Evolutionary conservation across 164 flowering plant genomes (phyloP), one percentile per base, ranked within the genome.

Genomic region (Litsea cubeba): DNA sequence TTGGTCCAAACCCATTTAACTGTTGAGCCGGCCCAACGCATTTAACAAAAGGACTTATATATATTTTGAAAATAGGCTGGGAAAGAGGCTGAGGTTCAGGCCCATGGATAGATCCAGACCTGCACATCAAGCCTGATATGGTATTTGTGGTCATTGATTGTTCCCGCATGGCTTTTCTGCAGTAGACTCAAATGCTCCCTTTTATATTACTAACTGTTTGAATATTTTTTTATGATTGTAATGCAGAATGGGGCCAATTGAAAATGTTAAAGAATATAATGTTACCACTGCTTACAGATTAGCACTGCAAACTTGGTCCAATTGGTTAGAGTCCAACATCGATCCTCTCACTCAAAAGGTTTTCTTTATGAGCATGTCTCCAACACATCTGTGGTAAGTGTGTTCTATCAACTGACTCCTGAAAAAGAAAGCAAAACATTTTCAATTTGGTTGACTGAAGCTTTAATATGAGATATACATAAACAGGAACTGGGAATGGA

Each of bases 401-500:
- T 82, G 90, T 84, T 65, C 15, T 65, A 60, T 11, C 65, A 3
- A 66, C 0, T 40, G 46, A 8, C 0, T 40, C 0, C 46, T 40
- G 46, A 0, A 40, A 40, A 50, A 50, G 0, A 10, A 5, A 54
- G 17, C 14, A 23, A 11, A 22, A 49, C 24, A 18, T 24, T 51
- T 70, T 12, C 30, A 70, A 2, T 54, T 15, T 14, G 3, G 46
- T 25, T 6, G 25, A 3, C 18, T 1, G 24, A 15, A 51, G 22
- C 20, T 63, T 63, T 63, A 20, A 63, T 63, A 23, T 22, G 12
- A 22, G 28, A 23, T 63, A 5, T 17, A 20, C 18, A 66, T 66
- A 35, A 66, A 3, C 69, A 95, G 98, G 98, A 90, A 88, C 81
- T 93, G 93, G 93, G 97, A 92, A 79, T 93, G 98, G 97, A 88